Evolutionary conservation across 2,329 filamentous ascomycete genomes (phyloP), one percentile per base, ranked within the genome.

Genomic region (Scedosporium aurantiacum): DNA sequence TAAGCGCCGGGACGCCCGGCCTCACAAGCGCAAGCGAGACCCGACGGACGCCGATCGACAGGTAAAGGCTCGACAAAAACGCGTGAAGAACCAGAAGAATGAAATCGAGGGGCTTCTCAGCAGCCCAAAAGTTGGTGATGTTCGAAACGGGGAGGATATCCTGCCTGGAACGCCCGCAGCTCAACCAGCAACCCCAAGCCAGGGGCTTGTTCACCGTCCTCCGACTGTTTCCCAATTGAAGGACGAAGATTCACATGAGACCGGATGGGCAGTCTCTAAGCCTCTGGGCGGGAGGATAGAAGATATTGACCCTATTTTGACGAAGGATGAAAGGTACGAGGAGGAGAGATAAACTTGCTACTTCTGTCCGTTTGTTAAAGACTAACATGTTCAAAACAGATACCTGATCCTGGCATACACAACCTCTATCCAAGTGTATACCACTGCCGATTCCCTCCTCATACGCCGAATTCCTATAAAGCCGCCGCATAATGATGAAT

Each of bases 391-490:
- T 57, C 12, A 14, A 37, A 37, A 37, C 28, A 91, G 90, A 70
- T 82, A 87, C 73, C 71, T 97, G 45, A 85, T 97, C 62, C 72
- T 96, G 61, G 83, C 87, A 37, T 90, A 90, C 68, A 82, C 86
- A 63, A 86, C 83, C 28, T 87, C 87, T 8, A 78, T 97, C 60
- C 88, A 91, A 70, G 81, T 96, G 27, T 96, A 94, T 73, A 89
- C 89, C 1, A 84, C 90, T 32, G 78, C 83, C 65, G 91, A 91
- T 61, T 97, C 94, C 1, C 82, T 95, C 58, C 82, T 95, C 23
- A 79, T 90, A 55, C 86, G 90, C 66, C 84, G 85, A 61, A 86
- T 97, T 57, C 76, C 82, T 12, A 76, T 87, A 65, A 63, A 62
- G 50, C 62, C 71, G 62, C 66, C 70, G 50, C 69, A 70, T 61